Conservation (phyloP, 2,329 filamentous ascomycete genomes). For the Dactylellina drechsleri region DNA sequence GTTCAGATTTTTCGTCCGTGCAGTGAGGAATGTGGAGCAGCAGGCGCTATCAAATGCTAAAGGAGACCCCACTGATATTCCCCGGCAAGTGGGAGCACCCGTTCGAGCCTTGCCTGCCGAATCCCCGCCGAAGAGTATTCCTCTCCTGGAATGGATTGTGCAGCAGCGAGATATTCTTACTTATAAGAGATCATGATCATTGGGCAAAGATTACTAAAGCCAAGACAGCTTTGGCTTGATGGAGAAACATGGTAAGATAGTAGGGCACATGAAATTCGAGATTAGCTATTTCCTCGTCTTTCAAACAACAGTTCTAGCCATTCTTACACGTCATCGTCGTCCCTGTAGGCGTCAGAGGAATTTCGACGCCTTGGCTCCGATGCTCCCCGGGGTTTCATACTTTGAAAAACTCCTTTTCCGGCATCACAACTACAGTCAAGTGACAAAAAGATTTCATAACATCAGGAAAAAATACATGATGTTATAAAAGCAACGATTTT, state of each 20-base stretch:
- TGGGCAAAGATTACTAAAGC: neutral
- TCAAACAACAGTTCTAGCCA: constrained; percentile 15
- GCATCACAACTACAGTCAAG: neutral
- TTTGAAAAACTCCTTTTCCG: constrained; percentile 20
- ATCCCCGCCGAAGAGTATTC: constrained; percentile 48
- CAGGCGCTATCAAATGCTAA: constrained; percentile 23
- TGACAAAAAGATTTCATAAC: too few relatives aligned
- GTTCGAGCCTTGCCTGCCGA: constrained; percentile 50
- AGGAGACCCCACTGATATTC: constrained; percentile 12
- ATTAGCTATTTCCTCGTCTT: neutral
- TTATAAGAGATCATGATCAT: constrained; percentile 12
- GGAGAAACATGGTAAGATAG: constrained; percentile 16
- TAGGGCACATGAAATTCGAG: too few relatives aligned
- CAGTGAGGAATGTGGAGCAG: constrained; percentile 39
- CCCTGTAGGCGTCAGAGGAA: constrained; percentile 14
- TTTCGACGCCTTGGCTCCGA: constrained; percentile 14
- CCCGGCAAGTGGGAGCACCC: constrained; percentile 51
- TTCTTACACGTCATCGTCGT: constrained; percentile 34
- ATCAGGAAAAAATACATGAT: too few relatives aligned
- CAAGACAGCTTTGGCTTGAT: neutral
- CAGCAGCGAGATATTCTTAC: constrained; percentile 21
- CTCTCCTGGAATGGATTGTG: constrained; percentile 32
- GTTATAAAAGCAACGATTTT: too few relatives aligned
- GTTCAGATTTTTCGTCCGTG: constrained; percentile 20
- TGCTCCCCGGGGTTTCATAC: constrained; percentile 29